Conservation (phyloP, 176 grass and related monocot genomes). For the Hyparrhenia diplandra region DNA sequence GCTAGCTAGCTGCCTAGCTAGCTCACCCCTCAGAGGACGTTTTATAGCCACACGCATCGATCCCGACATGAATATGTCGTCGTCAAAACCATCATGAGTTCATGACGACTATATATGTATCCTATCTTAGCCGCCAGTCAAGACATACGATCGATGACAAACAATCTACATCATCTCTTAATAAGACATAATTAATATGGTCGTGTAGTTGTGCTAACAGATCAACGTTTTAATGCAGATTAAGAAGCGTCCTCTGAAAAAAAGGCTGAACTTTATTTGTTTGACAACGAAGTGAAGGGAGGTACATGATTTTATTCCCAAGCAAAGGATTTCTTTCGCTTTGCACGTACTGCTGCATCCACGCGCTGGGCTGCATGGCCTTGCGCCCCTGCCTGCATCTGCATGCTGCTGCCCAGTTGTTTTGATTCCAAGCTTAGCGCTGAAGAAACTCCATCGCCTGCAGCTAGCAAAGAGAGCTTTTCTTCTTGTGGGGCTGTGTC, state of each 20-base stretch:
- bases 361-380: slow-evolving; percentile 9
- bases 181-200: background rate
- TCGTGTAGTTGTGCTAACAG: background rate
- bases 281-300: background rate
- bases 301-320: slow-evolving; percentile 54
- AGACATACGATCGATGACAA: too few species aligned
- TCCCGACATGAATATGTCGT: background rate
- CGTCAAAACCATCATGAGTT: slow-evolving; percentile 15
- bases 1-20: background rate
- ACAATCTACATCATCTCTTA: background rate
- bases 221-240: too few species aligned
- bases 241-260: background rate
- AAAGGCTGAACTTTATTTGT: background rate
- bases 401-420: slow-evolving; percentile 8
- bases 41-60: slow-evolving; percentile 1
- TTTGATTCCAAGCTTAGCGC: slow-evolving; percentile 58
- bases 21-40: background rate
- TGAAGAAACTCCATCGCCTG: slow-evolving; percentile 49
- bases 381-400: background rate
- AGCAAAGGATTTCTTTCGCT: slow-evolving; percentile 63
- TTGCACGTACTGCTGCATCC: slow-evolving; percentile 38
- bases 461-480: slow-evolving; percentile 22
- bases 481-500: slow-evolving; percentile 11
- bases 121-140: background rate
- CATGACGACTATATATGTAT: background rate